These are phyloP conservation scores for Lodderomyces parapsilosis DNA, from an alignment of 1,139 yeast species.

Conservation along the genomic window DNA sequence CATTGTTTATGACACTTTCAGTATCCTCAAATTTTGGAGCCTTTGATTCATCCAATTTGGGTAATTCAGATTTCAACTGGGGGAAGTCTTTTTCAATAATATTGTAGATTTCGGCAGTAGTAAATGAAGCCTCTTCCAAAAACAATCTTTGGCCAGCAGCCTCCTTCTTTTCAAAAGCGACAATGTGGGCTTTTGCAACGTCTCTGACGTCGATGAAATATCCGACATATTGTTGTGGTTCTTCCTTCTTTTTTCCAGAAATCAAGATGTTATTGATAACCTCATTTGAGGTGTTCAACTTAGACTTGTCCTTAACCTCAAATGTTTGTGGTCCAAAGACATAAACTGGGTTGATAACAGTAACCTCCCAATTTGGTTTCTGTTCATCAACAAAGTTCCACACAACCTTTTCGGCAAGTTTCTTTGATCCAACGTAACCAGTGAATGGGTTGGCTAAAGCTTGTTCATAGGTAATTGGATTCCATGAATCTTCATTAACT, in stretches of 20 bases:
- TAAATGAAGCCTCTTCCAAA: slow-evolving; percentile 26
- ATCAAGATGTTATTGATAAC: slow-evolving; percentile 25
- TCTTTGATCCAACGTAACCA: slow-evolving; percentile 34
- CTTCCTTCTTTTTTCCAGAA: slow-evolving; percentile 10
- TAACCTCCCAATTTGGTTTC: slow-evolving; percentile 25
- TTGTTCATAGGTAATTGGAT: slow-evolving; percentile 31
- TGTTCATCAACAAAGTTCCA: slow-evolving; percentile 46
- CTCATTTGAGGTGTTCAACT: slow-evolving; percentile 44
- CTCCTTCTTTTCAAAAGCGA: slow-evolving; percentile 27
- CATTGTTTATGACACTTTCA: slow-evolving; percentile 12
- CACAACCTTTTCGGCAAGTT: slow-evolving; percentile 40
- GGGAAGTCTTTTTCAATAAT: slow-evolving; percentile 22
- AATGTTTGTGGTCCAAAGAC: slow-evolving; percentile 47
- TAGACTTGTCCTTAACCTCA: slow-evolving; percentile 18
- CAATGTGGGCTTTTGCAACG: slow-evolving; percentile 48
- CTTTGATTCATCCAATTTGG: slow-evolving; percentile 10
- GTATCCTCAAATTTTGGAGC: slow-evolving; percentile 4
- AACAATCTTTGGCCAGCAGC: slow-evolving; percentile 29
- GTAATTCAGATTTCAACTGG: slow-evolving; percentile 14
- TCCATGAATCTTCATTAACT: slow-evolving; percentile 36
- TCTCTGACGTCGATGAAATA: slow-evolving; percentile 51
- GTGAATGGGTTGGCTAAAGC: slow-evolving; percentile 19
- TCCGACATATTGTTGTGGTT: slow-evolving; percentile 20
- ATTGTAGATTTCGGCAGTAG: slow-evolving; percentile 22
- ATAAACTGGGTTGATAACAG: slow-evolving; percentile 30